Evolutionary conservation across 108 stramenopile genomes (phyloP).

Genomic region (Cyclostephanos tholiformis): DNA sequence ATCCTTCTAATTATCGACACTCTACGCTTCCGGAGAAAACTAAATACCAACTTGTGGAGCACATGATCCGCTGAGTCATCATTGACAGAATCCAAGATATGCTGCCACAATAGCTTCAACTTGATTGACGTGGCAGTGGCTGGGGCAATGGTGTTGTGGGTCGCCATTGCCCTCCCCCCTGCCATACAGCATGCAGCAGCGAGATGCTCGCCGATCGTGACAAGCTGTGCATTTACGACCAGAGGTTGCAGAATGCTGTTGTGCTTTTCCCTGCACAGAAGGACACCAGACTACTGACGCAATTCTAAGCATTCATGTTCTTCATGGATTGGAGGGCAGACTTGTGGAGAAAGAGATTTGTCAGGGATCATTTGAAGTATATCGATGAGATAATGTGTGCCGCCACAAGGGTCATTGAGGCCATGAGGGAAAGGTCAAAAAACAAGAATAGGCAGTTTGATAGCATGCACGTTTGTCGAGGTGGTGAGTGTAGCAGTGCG

Average conservation of each 20-base stretch:
- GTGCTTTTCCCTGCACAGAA: conserved; percentile 66
- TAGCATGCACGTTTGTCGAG: conserved; percentile 86
- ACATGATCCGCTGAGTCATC: neutral
- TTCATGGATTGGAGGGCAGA: conserved; percentile 82
- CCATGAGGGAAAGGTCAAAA: conserved; percentile 48
- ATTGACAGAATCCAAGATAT: neutral
- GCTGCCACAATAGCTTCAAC: too few species aligned
- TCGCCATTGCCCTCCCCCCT: too few species aligned
- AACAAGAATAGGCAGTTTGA: conserved; percentile 60
- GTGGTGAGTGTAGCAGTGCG: conserved; percentile 37
- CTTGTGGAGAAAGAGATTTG: conserved; percentile 71
- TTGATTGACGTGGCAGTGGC: too few species aligned
- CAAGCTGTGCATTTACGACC: conserved; percentile 75
- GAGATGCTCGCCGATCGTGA: conserved; percentile 68
- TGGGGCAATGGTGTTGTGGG: too few species aligned
- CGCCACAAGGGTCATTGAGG: conserved; percentile 70
- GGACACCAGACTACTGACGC: conserved; percentile 65
- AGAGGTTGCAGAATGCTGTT: conserved; percentile 63
- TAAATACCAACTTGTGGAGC: too few species aligned
- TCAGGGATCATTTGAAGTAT: conserved; percentile 70
- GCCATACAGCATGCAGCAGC: too few species aligned
- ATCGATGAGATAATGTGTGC: conserved; percentile 83
- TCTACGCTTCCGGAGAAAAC: too few species aligned
- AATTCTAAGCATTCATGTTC: conserved; percentile 87
- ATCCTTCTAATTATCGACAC: too few species aligned